phyloP scores from a whole-genome alignment of 1,139 yeast species.

The Saccharomyces hybrid region DNA sequence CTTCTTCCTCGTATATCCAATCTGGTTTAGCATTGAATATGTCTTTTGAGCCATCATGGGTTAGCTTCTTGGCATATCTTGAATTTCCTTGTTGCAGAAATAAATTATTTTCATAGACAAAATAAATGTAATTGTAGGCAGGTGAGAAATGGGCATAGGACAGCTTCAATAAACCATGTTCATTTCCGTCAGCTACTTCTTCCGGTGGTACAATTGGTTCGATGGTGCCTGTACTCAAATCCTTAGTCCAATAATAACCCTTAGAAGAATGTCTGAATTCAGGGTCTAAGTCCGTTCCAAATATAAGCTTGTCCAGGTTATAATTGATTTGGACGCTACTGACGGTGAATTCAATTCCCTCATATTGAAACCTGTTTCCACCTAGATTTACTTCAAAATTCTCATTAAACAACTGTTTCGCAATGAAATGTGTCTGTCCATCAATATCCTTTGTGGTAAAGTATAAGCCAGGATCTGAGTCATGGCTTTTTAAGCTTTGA shows the following conservation, averaged over 20 bases:
- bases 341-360: slow-evolving; percentile 20
- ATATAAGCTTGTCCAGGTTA: slow-evolving; percentile 26
- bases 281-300: slow-evolving; percentile 33
- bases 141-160: slow-evolving; percentile 73
- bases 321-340: slow-evolving; percentile 23
- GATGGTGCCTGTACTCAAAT: slow-evolving; percentile 34
- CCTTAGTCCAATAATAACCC: slow-evolving; percentile 59
- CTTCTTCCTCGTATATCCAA: slow-evolving; percentile 97
- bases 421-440: slow-evolving; percentile 22
- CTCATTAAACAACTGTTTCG: slow-evolving; percentile 22
- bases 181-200: slow-evolving; percentile 12
- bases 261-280: slow-evolving; percentile 74
- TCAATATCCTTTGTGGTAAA: slow-evolving; percentile 17
- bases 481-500: slow-evolving; percentile 12
- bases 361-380: slow-evolving; percentile 19
- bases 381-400: slow-evolving; percentile 16
- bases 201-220: slow-evolving; percentile 36
- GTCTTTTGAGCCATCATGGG: slow-evolving; percentile 57
- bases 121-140: slow-evolving; percentile 55
- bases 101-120: slow-evolving; percentile 61
- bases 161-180: slow-evolving; percentile 27
- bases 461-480: slow-evolving; percentile 34
- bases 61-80: slow-evolving; percentile 36
- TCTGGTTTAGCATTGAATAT: slow-evolving; percentile 87
- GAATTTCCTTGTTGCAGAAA: slow-evolving; percentile 44